Base-by-base conservation (phyloP, 2,329 filamentous ascomycete species). In the Coniochaeta sp. region DNA sequence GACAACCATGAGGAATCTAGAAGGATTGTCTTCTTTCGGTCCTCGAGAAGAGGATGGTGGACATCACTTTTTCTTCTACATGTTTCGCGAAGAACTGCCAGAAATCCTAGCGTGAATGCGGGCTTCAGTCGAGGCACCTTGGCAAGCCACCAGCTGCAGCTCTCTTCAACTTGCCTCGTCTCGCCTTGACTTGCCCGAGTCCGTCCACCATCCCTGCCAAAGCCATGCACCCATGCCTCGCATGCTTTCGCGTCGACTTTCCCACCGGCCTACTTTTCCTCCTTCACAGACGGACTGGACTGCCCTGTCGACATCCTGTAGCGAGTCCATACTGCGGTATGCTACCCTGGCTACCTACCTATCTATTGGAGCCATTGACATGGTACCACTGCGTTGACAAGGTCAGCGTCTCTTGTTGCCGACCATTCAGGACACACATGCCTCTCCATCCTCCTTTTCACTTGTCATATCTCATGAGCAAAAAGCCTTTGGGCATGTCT, bases 171-270 rank as follows among this genome's bases (percentile, higher is more conserved):
- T 36, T 57, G 52, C 59, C 40, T 38, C 36, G 16, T 22, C 59
- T 60, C 59, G 59, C 59, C 47, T 55, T 44, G 38, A 57, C 54
- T 50, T 60, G 59, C 59, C 59, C 59, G 34, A 40, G 22, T 30
- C 44, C 34, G 36, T 3, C 22, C 22, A 26, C 4, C 4, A 30
- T 12, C 28, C 36, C 17, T 19, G 30, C 38, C 10, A 34, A 28
- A 28, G 40, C 22, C 57, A 32, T 28, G 34, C n/a, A 34, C 24
- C n/a, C 34, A 52, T 47, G 38, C 19, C 38, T 34, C 40, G 28
- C 40, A 58, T 6, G 36, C 28, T 12, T 28, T 58, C 57, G 57
- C 57, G 57, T 58, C 57, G 24, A 58, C 57, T 30, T 58, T n/a
- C 57, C 57, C 19, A 2, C 40, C 9, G 28, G 17, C 57, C n/a